Percentiles rank a stretch among this genome's conserved stretches.
phyloP scores from a whole-genome alignment of 768 basidiomycete genomes.

The Scleroderma bovista region DNA sequence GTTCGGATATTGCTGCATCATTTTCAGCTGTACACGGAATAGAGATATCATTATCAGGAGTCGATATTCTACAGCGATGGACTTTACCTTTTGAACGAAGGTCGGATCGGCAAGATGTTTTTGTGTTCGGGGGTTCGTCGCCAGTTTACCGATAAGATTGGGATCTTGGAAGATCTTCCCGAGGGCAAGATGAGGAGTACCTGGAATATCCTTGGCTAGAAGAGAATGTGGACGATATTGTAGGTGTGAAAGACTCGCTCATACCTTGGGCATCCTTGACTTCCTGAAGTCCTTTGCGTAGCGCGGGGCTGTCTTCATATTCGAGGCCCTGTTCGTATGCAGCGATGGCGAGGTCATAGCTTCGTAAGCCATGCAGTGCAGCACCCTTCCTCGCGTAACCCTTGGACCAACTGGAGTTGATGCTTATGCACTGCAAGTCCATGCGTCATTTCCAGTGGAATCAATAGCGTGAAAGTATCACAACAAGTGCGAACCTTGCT shows the following conservation, averaged over 20 bases:
- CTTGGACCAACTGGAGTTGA: conserved; percentile 82
- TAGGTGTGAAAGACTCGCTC: not conserved
- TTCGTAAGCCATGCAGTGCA: conserved; percentile 77
- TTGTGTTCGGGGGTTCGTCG: conserved; percentile 79
- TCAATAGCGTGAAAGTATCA: not conserved
- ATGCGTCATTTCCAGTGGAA: conserved; percentile 3
- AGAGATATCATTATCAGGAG: not conserved
- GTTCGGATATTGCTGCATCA: conserved; percentile 63
- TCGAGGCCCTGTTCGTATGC: conserved; percentile 81
- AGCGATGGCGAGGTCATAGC: conserved; percentile 78
- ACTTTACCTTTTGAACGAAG: conserved; percentile 64
- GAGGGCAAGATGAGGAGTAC: conserved; percentile 54
- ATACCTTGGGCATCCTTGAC: conserved; percentile 82
- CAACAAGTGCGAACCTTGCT: conserved; percentile 75
- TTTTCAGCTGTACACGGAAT: conserved; percentile 42
- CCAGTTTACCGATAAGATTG: conserved; percentile 75
- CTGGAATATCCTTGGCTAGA: conserved; percentile 34
- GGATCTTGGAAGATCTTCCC: conserved; percentile 82
- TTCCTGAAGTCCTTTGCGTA: conserved; percentile 84
- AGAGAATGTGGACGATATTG: not conserved
- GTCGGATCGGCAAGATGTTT: conserved; percentile 78
- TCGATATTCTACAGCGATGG: too few species aligned
- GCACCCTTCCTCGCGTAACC: conserved; percentile 91
- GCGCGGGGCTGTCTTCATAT: conserved; percentile 74
- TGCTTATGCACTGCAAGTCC: conserved; percentile 59